These are phyloP conservation scores for Cucumis cinereus DNA, from an alignment of 306 rosid genomes.

Conservation along the genomic window DNA sequence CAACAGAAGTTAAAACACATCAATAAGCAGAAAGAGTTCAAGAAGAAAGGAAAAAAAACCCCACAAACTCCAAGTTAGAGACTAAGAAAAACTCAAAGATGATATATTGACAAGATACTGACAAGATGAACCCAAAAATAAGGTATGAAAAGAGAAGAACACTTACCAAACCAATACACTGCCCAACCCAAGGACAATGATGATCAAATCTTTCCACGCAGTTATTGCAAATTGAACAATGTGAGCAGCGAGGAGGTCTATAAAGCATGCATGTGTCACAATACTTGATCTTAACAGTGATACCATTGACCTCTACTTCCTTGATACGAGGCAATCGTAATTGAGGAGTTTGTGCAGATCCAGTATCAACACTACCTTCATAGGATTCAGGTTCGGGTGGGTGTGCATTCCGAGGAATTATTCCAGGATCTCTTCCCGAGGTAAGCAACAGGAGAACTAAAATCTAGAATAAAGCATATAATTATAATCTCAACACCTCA, in stretches of 20 bases:
- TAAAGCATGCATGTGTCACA: conserved; percentile 99
- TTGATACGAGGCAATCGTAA: conserved; percentile 74
- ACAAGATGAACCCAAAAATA: background rate
- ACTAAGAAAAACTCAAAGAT: background rate
- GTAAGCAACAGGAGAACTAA: conserved; percentile 76
- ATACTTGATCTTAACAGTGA: conserved; percentile 61
- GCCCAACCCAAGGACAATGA: conserved; percentile 99
- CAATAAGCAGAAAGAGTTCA: background rate
- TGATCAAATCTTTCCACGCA: conserved; percentile 95
- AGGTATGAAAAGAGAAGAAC: background rate
- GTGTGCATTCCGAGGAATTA: conserved; percentile 85
- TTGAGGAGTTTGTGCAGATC: conserved; percentile 88
- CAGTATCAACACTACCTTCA: conserved; percentile 54
- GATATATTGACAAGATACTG: background rate
- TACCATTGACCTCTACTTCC: conserved; percentile 87
- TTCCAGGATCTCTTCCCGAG: conserved; percentile 98
- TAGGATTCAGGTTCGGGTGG: conserved; percentile 94
- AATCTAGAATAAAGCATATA: conserved; percentile 33
- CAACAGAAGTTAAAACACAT: conserved; percentile 22
- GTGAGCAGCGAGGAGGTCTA: conserved; percentile 98
- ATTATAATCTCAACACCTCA: background rate
- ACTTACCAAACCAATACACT: conserved; percentile 93
- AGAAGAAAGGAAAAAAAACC: background rate
- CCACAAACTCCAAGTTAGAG: background rate
- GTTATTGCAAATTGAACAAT: conserved; percentile 95